phyloP scores from a whole-genome alignment of 139 green algal genomes.

The Volvox africanus region DNA sequence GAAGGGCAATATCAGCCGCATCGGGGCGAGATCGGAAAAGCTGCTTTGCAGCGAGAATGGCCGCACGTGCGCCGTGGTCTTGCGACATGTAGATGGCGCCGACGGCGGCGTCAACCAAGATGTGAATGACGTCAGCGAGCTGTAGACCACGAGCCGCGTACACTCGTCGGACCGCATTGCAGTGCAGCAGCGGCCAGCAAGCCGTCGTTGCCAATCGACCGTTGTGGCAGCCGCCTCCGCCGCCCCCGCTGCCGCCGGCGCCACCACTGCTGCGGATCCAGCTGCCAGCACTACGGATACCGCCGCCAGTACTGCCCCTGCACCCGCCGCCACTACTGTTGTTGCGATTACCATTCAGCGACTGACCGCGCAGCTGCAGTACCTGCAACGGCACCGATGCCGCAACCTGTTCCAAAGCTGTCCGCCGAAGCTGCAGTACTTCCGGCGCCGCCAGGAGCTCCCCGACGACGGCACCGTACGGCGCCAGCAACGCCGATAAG shows the following conservation, averaged over 20 bases:
- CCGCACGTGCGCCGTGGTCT: not conserved
- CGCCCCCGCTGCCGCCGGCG: not conserved
- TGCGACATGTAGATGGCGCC: conserved; percentile 1
- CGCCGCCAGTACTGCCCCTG: not conserved
- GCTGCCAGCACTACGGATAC: not conserved
- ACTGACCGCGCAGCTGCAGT: not conserved
- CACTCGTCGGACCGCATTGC: not conserved
- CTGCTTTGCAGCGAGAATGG: not conserved
- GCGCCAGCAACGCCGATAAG: not conserved
- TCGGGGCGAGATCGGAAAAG: not conserved
- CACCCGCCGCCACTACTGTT: not conserved
- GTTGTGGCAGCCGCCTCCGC: not conserved
- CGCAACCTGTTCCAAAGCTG: not conserved
- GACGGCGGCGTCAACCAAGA: not conserved
- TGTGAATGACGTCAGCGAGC: not conserved
- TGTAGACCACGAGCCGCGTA: not conserved
- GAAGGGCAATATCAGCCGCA: not conserved
- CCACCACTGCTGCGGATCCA: not conserved
- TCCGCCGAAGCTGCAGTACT: not conserved
- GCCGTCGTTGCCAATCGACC: not conserved
- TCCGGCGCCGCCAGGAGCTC: conserved; percentile 3
- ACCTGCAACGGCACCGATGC: not conserved
- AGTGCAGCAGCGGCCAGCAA: conserved; percentile 6
- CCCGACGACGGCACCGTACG: not conserved
- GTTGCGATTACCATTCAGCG: not conserved